Evolutionary conservation across 306 rosid species (phyloP).

Genomic region (Sphenostylis stenocarpa): DNA sequence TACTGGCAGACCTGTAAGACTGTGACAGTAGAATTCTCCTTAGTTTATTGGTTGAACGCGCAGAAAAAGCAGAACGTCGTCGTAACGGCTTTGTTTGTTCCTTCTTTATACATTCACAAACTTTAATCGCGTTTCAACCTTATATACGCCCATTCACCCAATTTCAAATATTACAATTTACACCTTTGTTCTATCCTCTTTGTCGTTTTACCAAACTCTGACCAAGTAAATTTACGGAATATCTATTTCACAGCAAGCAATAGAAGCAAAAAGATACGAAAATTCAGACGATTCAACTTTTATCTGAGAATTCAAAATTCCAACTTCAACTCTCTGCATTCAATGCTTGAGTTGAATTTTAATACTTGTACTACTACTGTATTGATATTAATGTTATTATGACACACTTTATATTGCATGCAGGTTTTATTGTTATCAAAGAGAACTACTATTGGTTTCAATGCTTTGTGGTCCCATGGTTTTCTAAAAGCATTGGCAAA

Average conservation of each 20-base stretch:
- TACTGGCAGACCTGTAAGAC: slow-evolving; percentile 19
- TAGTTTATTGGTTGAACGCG: slow-evolving; percentile 18
- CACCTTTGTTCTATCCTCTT: background rate
- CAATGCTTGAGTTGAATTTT: background rate
- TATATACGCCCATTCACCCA: background rate
- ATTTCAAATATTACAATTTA: background rate
- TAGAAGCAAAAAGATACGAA: slow-evolving; percentile 27
- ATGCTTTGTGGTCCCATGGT: background rate
- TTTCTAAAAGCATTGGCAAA: background rate
- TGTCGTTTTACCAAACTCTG: slow-evolving; percentile 21
- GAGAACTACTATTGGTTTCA: too few relatives aligned
- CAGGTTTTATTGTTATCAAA: background rate
- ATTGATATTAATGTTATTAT: background rate
- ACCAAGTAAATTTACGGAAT: slow-evolving; percentile 1
- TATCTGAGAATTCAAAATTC: background rate
- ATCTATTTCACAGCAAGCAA: slow-evolving; percentile 14
- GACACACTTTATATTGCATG: background rate
- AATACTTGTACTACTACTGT: background rate
- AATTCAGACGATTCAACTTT: background rate
- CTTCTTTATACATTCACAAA: background rate
- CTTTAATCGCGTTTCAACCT: background rate
- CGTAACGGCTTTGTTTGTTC: slow-evolving; percentile 38
- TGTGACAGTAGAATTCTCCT: slow-evolving; percentile 29
- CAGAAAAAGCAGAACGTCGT: slow-evolving; percentile 31
- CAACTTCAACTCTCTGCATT: background rate